A percentile compares a stretch with the other conserved stretches of the same genome.
phyloP scores from a whole-genome alignment of 1,139 yeast species.

The Geotrichum macrosporum region DNA sequence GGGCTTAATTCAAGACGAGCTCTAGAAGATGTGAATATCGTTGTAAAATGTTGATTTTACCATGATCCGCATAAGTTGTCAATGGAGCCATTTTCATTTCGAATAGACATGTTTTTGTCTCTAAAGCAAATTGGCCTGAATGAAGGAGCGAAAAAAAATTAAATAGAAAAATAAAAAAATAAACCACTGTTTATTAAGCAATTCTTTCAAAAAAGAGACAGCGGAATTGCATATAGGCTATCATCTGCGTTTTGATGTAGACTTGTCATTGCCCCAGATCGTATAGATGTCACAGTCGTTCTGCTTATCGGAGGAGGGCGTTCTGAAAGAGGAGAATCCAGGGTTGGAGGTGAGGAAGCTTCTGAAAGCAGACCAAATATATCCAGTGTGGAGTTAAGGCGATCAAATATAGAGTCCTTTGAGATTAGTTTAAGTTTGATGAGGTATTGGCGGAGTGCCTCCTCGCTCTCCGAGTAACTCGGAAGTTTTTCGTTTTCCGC shows the following conservation, averaged over 20 bases:
- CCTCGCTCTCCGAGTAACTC: conserved; percentile 18
- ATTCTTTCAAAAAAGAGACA: background rate
- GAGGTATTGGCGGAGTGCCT: conserved; percentile 20
- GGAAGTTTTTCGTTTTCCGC: conserved; percentile 16
- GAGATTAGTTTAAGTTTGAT: conserved; percentile 15
- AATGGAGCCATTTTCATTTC: too few relatives aligned
- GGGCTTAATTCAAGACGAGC: too few relatives aligned
- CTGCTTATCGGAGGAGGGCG: too few relatives aligned
- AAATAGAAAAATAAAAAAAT: too few relatives aligned
- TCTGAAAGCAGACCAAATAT: conserved; percentile 9
- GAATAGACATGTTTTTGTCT: too few relatives aligned
- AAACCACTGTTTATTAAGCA: background rate
- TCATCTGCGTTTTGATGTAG: background rate
- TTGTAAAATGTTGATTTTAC: too few relatives aligned
- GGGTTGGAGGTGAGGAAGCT: conserved; percentile 18
- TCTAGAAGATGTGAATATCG: too few relatives aligned
- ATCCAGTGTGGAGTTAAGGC: conserved; percentile 11
- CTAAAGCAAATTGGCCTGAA: too few relatives aligned
- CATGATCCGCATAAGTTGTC: too few relatives aligned
- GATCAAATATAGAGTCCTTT: conserved; percentile 16
- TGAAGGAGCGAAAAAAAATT: too few relatives aligned
- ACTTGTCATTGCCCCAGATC: background rate
- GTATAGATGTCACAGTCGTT: too few relatives aligned
- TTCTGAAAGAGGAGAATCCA: conserved; percentile 1
- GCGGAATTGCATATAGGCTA: background rate